Base-by-base conservation (phyloP, 2,329 filamentous ascomycete genomes). In the Phialophora macrospora region DNA sequence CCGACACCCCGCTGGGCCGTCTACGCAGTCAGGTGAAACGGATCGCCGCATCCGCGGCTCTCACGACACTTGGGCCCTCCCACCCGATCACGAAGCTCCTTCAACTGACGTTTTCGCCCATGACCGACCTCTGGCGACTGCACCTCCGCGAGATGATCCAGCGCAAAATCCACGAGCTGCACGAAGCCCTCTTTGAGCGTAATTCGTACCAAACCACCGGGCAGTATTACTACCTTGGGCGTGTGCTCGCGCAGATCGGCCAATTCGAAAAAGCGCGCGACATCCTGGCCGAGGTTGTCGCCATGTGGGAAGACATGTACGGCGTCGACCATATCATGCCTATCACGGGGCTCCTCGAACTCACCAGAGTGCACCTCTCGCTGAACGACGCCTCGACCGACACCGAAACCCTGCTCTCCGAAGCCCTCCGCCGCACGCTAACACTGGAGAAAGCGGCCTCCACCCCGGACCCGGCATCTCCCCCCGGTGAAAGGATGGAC, bases 21-120 rank as follows among this genome's bases (percentile, higher is more conserved):
- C 58, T 68, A 6, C 65, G 65, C 22, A 49, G 52, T 2, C 61
- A 64, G 24, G 41, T 67, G 52, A 60, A 62, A 30, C 32, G 26
- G 14, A 55, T 62, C 22, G 55, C 58, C 5, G 62, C 65, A 14
- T 34, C 38, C 44, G 30, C 55, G n/a, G 58, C 62, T 11, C 46
- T 58, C 14, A 49, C 52, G 4, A 54, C 55, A 3, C 59, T 67
- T 12, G 58, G 65, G 11, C 6, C 44, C n/a, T 22, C 44, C 17
- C 65, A 67, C 32, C 65, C 62, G 30, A 59, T 67, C 48, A 62
- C 62, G n/a, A 22, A 46, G n/a, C 58, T 67, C 20, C 57, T 67
- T 4, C 57, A 46, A 0, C 22, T 64, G 9, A 54, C 26, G 7
- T 54, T 67, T 20, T 22, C 62, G 8, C 26, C 20, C 58, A 30